phyloP scores from a whole-genome alignment of 495 filamentous ascomycete genomes.

The Beverwykella pulmonaria region DNA sequence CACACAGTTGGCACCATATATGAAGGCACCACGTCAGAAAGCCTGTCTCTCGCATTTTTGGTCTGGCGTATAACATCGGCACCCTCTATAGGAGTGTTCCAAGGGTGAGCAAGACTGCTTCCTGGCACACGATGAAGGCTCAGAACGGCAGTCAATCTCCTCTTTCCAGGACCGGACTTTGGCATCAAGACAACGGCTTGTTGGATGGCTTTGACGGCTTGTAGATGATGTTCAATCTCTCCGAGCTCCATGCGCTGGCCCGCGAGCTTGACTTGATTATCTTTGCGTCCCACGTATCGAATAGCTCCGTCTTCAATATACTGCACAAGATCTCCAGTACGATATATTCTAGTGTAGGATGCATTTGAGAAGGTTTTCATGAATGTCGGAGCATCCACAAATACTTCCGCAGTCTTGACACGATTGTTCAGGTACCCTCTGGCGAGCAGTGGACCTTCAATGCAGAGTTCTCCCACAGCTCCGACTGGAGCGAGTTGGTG shows the following conservation, averaged over 20 bases:
- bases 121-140: neutral
- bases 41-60: slow-evolving; percentile 7
- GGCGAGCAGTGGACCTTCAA: slow-evolving; percentile 59
- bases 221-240: slow-evolving; percentile 40
- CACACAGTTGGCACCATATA: slow-evolving; percentile 41
- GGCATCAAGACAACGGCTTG: slow-evolving; percentile 49
- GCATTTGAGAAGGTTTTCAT: slow-evolving; percentile 20
- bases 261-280: slow-evolving; percentile 38
- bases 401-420: slow-evolving; percentile 51
- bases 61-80: slow-evolving; percentile 4
- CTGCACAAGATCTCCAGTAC: slow-evolving; percentile 53
- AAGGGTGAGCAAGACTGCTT: neutral
- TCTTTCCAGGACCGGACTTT: slow-evolving; percentile 23
- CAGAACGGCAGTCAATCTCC: slow-evolving; percentile 26
- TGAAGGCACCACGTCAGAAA: slow-evolving; percentile 30
- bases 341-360: slow-evolving; percentile 49
- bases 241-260: slow-evolving; percentile 38
- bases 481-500: slow-evolving; percentile 54
- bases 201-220: slow-evolving; percentile 39
- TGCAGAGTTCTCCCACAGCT: slow-evolving; percentile 56
- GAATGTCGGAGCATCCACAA: slow-evolving; percentile 55
- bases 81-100: slow-evolving; percentile 12
- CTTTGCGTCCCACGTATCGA: slow-evolving; percentile 32
- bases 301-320: slow-evolving; percentile 43
- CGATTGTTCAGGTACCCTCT: slow-evolving; percentile 56